Evolutionary conservation across 2,329 filamentous ascomycete species (phyloP).

Genomic region (Ophiostoma triangulosporum): DNA sequence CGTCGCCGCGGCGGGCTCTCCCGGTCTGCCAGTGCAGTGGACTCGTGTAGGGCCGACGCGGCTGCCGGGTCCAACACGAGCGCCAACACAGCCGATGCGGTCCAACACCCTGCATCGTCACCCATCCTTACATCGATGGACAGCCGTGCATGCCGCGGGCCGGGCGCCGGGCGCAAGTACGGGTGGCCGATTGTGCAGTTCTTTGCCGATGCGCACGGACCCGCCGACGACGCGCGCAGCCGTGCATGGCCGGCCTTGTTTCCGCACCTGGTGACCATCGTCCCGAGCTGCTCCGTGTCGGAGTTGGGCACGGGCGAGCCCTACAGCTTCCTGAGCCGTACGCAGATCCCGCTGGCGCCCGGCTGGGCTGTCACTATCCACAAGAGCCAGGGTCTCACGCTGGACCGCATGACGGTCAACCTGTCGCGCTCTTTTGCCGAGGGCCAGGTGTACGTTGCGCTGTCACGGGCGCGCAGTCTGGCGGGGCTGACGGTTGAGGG

Average conservation of each 20-base stretch:
- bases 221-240: constrained; percentile 15
- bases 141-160: neutral
- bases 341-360: constrained; percentile 45
- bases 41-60: neutral
- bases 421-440: constrained; percentile 37
- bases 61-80: neutral
- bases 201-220: constrained; percentile 30
- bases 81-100: neutral
- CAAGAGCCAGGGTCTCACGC: constrained; percentile 48
- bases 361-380: constrained; percentile 53
- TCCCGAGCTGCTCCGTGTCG: constrained; percentile 34
- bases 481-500: constrained; percentile 32
- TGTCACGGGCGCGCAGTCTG: constrained; percentile 40
- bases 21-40: neutral
- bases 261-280: constrained; percentile 27
- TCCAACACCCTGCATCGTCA: neutral
- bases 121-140: neutral
- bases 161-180: neutral
- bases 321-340: constrained; percentile 36
- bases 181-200: constrained; percentile 10
- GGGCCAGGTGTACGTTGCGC: constrained; percentile 50
- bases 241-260: neutral
- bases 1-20: neutral
- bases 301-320: constrained; percentile 32
- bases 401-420: constrained; percentile 44